Base-by-base conservation (phyloP, 169 alveolate genomes). In the Babesia bigemina region DNA sequence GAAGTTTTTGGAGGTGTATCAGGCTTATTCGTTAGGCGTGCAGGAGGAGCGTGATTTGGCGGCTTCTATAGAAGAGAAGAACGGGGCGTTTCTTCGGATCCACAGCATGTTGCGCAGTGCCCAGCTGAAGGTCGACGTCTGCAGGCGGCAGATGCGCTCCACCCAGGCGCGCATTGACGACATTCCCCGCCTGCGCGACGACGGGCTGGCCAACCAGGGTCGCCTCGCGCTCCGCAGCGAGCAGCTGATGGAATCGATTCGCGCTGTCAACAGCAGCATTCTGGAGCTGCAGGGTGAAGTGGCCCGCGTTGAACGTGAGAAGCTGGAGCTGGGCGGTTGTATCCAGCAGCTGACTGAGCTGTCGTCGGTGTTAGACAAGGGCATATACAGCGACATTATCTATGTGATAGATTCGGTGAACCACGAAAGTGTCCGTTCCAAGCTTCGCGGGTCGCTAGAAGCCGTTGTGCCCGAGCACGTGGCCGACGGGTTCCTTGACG, bases 131-230 rank as follows among this genome's bases (percentile, higher is more conserved):
- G 17, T 75, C 44, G 59, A 50, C 44, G 57, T 79, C 19, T 75
- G 81, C 50, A 69, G 29, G 22, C 28, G 55, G 21, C 58, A 60
- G 61, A 29, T 75, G 42, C 28, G 26, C 19, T 36, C 75, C 12
- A 66, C 67, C 10, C 73, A 75, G 26, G 11, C 67, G 58, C 66
- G 84, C 29, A 42, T 75, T 2, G 62, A 75, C 60, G 70, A 75
- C 50, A 19, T 75, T 13, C 84, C 84, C n/a, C 58, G 58, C 10
- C 45, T 50, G n/a, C 57, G 66, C 39, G 8, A 28, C 19, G 81
- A 75, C 49, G n/a, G 28, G 44, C 33, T 58, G 44, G 47, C 81
- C 47, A 21, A 39, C 39, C 36, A 61, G 52, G 19, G 33, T 10
- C 33, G 36, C 28, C 60, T 71, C 33, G 39, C 26, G 0, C 29